phyloP scores from a whole-genome alignment of 176 grass and related monocot species.

The Triticum monococcum region DNA sequence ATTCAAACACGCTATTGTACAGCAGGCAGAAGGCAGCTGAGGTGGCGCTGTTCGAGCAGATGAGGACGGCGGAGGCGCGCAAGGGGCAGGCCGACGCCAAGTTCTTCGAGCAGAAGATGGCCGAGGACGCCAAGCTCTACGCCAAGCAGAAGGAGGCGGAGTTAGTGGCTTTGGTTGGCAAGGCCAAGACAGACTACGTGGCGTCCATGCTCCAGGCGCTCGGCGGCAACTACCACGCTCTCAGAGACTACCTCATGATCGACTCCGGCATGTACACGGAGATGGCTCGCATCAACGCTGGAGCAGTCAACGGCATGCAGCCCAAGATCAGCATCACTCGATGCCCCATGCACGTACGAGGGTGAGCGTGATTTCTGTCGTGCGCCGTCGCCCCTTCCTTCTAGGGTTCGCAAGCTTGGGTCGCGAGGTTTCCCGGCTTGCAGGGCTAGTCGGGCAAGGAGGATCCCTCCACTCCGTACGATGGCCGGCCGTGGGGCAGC shows the following conservation, averaged over 20 bases:
- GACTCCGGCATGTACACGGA: not conserved
- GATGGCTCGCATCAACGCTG: constrained; percentile 3
- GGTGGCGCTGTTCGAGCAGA: not conserved
- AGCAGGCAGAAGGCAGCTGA: not conserved
- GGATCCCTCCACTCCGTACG: too few species aligned
- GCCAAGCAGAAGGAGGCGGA: constrained; percentile 19
- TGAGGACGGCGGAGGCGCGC: constrained; percentile 41
- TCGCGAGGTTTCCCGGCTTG: too few species aligned
- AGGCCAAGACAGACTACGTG: constrained; percentile 15
- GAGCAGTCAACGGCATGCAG: not conserved
- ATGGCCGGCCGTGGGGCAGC: too few species aligned
- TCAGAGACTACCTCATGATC: constrained; percentile 21
- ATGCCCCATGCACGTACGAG: too few species aligned
- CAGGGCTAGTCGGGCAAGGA: too few species aligned
- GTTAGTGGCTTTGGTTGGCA: not conserved
- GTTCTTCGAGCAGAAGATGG: constrained; percentile 65
- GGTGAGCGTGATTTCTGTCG: too few species aligned
- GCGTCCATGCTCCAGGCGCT: constrained; percentile 9
- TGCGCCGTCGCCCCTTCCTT: too few species aligned
- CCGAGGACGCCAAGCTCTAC: constrained; percentile 68
- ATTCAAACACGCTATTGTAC: not conserved
- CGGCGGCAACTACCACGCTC: constrained; percentile 13
- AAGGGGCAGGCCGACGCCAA: constrained; percentile 56
- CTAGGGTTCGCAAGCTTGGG: too few species aligned
- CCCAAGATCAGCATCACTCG: constrained; percentile 21